Evolutionary conservation across 371 early-diverging fungal genomes (phyloP), one percentile per base, ranked within the genome.

Genomic region (Lichtheimia ornata): DNA sequence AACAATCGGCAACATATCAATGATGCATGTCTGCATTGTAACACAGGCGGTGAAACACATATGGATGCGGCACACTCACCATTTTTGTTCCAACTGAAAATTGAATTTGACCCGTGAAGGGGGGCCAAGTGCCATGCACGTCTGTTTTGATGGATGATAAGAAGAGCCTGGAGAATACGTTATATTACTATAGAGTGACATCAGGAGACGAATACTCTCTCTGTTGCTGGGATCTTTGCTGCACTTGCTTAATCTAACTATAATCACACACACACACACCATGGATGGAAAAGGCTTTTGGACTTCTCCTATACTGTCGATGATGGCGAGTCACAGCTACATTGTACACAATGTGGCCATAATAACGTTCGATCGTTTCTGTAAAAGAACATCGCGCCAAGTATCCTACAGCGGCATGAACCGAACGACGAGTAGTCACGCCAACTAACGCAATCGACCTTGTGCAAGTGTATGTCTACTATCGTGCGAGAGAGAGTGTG

Each of bases 21-120:
- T 11, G 35, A 35, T 35, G 35, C 35, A 35, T 35, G 35, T 35
- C 35, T 35, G 35, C 35, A 35, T 35, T 35, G 35, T 35, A 9
- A 35, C 35, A 35, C 35, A 35, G 9, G 35, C 35, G 35, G 35
- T 47, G 47, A 47, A 47, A 47, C 47, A 47, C 47, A 47, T 22
- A 47, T 35, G 22, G 47, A 17, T 47, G 47, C 47, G n/a, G 47
- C 47, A 47, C 47, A 47, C 22, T 9, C 35, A 9, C 35, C 35
- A 47, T 47, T 47, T 17, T 47, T 22, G 47, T 22, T 47, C 47
- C 47, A 47, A 47, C 47, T 47, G 22, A 47, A 47, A 47, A 18
- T 47, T 47, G 22, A 18, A 47, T 47, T 22, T 47, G n/a, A 47
- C 47, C 47, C n/a, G 47, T 47, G n/a, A 18, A 22, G 47, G 47